Conservation (phyloP, 2,329 filamentous ascomycete genomes). For the Ophiocordyceps polyrhachis-furcata region DNA sequence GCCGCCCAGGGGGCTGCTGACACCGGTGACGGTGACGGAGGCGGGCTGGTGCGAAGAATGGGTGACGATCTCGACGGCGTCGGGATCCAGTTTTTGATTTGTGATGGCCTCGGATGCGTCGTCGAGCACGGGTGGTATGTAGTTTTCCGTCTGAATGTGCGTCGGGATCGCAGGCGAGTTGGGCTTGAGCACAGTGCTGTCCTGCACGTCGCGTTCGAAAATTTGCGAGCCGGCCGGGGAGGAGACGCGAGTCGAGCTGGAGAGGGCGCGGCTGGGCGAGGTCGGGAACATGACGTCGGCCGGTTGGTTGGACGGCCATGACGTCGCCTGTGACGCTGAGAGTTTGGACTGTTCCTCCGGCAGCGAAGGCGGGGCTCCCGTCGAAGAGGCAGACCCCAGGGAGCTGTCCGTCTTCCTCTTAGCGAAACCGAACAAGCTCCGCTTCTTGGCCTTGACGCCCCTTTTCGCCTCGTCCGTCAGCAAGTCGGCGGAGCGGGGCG, state of each 20-base stretch:
- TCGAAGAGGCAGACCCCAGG: conserved; percentile 16
- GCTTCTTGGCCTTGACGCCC: conserved; percentile 27
- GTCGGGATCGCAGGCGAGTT: conserved; percentile 74
- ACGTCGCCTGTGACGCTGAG: conserved; percentile 18
- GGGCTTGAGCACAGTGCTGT: conserved; percentile 46
- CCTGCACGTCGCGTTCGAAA: conserved; percentile 90
- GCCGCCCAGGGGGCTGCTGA: conserved; percentile 7
- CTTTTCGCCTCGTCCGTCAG: conserved; percentile 10
- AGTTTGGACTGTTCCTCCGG: conserved; percentile 17
- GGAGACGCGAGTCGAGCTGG: conserved; percentile 53
- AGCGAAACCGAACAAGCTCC: conserved; percentile 40
- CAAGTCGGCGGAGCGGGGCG: conserved; percentile 12
- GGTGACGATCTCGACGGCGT: conserved; percentile 83
- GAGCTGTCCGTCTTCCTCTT: conserved; percentile 36
- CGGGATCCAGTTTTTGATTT: conserved; percentile 64
- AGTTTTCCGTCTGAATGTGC: conserved; percentile 86
- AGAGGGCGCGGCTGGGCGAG: conserved; percentile 47
- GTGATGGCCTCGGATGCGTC: conserved; percentile 87
- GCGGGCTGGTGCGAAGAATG: conserved; percentile 71
- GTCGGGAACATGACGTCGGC: conserved; percentile 25
- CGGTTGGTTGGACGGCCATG: conserved; percentile 15
- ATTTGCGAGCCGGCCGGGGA: conserved; percentile 69
- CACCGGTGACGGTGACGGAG: conserved; percentile 42
- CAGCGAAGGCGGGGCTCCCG: conserved; percentile 15
- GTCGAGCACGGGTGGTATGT: conserved; percentile 80